A percentile compares a stretch with the other conserved stretches of the same genome.
Evolutionary conservation across 495 filamentous ascomycete species (phyloP).

Genomic region (Halenospora varia): DNA sequence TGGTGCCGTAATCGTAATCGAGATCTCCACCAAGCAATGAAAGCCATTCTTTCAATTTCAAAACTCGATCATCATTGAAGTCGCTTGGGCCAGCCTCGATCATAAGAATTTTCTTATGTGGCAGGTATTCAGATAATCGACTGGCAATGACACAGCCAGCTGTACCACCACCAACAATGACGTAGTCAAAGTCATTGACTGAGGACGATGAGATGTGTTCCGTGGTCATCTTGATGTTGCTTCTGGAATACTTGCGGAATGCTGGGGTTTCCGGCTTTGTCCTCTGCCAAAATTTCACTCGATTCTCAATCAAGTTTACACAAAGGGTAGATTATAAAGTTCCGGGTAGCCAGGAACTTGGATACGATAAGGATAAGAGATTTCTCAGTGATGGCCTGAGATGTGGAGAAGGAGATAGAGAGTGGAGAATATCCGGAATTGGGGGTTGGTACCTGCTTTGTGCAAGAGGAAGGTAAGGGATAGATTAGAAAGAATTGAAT

Average conservation of each 20-base stretch:
- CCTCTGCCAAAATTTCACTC: not conserved
- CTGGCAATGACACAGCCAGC: constrained; percentile 81
- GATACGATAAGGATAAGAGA: constrained; percentile 12
- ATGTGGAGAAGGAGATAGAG: not conserved
- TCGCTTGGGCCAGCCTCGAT: constrained; percentile 59
- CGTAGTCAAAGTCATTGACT: constrained; percentile 69
- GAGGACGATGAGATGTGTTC: constrained; percentile 54
- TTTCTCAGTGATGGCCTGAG: not conserved
- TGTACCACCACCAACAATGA: constrained; percentile 84
- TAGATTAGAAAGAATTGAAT: not conserved
- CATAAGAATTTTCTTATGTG: constrained; percentile 59
- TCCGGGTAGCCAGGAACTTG: too few relatives aligned
- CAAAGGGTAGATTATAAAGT: too few relatives aligned
- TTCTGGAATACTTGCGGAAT: too few relatives aligned
- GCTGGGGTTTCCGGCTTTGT: not conserved
- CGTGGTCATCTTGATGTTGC: constrained; percentile 62
- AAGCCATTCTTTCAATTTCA: constrained; percentile 78
- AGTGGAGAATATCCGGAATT: not conserved
- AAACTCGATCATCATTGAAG: constrained; percentile 40
- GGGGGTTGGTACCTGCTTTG: not conserved
- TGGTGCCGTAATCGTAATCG: constrained; percentile 84
- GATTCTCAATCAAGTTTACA: not conserved
- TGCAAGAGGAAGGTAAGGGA: not conserved
- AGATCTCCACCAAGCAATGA: constrained; percentile 73
- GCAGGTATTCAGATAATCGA: constrained; percentile 52